phyloP scores from a whole-genome alignment of 371 early-diverging fungal genomes.

The Fennellomyces sp. region DNA sequence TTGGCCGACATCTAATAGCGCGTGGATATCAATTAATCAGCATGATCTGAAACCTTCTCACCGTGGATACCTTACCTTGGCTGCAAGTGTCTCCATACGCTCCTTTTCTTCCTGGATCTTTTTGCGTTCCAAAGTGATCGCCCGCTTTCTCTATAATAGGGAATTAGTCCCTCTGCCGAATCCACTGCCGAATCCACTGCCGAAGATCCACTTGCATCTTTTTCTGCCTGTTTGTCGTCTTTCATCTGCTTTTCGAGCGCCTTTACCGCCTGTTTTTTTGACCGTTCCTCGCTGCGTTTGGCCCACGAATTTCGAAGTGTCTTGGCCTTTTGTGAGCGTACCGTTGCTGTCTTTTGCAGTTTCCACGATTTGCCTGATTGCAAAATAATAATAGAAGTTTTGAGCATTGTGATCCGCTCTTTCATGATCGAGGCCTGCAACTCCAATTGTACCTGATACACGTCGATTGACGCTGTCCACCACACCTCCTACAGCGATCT shows the following conservation, averaged over 20 bases:
- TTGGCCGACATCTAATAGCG: conserved; percentile 50
- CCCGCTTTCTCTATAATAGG: conserved; percentile 52
- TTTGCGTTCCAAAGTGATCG: conserved; percentile 61
- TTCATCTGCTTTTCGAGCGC: conserved; percentile 55
- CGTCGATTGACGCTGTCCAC: conserved; percentile 46
- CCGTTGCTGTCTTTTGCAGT: conserved; percentile 54
- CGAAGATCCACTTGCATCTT: conserved; percentile 41
- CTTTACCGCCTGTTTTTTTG: conserved; percentile 42
- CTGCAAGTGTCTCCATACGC: conserved; percentile 55
- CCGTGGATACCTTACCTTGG: conserved; percentile 31
- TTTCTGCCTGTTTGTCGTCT: conserved; percentile 58
- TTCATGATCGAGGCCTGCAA: neutral
- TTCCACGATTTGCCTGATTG: conserved; percentile 58
- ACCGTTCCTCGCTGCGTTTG: conserved; percentile 49
- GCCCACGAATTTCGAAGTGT: conserved; percentile 54
- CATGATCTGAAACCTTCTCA: neutral
- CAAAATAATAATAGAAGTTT: neutral
- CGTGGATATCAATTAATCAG: neutral
- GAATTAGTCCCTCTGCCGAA: neutral
- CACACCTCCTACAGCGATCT: conserved; percentile 43
- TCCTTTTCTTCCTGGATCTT: conserved; percentile 67
- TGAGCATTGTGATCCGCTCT: neutral
- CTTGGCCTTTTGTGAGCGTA: conserved; percentile 58
- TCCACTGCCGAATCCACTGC: neutral
- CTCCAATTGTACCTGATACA: conserved; percentile 42